phyloP scores from a whole-genome alignment of 2,329 filamentous ascomycete genomes.

The Helicocarpus griseus region DNA sequence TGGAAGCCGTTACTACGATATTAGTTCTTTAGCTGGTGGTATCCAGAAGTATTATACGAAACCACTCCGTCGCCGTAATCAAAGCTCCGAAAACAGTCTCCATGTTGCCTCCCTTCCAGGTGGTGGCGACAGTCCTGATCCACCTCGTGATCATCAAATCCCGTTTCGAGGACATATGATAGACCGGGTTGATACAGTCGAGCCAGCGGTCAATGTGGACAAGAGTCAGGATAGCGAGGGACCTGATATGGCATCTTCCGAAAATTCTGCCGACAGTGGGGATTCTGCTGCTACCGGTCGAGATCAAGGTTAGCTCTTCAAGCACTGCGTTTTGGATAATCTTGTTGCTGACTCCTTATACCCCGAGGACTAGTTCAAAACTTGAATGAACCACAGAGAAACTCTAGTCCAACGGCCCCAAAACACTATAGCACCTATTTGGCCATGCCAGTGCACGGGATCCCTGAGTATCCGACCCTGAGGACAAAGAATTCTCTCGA shows the following conservation, averaged over 20 bases:
- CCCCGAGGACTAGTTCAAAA: neutral
- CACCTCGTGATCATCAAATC: constrained; percentile 7
- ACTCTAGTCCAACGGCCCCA: neutral
- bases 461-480: neutral
- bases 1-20: neutral
- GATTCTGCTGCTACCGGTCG: neutral
- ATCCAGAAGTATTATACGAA: neutral
- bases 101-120: constrained; percentile 10
- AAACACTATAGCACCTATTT: constrained; percentile 48
- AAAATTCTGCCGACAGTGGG: neutral
- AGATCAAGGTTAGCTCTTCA: neutral
- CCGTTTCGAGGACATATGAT: constrained; percentile 15
- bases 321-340: neutral
- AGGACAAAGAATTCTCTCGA: neutral
- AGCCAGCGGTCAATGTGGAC: constrained; percentile 38
- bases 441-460: neutral
- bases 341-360: neutral
- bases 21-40: neutral
- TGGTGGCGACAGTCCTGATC: constrained; percentile 14
- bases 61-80: neutral
- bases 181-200: constrained; percentile 40
- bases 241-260: neutral
- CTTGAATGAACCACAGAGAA: neutral
- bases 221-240: constrained; percentile 51
- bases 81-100: neutral